Percentiles rank a stretch among this genome's conserved stretches.
These are phyloP conservation scores for Ambrosia hybrid DNA, from an alignment of 140 eudicot species.

Conservation along the genomic window DNA sequence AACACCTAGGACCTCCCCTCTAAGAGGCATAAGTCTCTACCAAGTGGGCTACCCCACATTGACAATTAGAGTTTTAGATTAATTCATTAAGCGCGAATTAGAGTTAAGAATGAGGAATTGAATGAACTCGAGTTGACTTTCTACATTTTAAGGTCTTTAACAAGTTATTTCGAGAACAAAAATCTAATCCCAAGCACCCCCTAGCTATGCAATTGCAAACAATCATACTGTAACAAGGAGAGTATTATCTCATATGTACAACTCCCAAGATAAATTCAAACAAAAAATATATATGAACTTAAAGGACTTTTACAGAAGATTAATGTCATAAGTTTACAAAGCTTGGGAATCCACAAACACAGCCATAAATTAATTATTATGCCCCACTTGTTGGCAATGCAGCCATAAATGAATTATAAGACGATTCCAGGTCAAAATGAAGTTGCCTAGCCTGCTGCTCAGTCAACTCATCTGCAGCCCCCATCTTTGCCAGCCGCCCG, in stretches of 20 bases:
- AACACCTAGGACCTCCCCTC: no score
- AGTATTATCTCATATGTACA: not conserved
- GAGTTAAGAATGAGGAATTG: no score
- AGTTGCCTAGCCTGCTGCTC: slow-evolving; percentile 83
- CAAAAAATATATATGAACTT: no score
- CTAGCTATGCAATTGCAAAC: not conserved
- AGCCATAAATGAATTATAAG: slow-evolving; percentile 97
- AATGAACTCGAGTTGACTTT: no score
- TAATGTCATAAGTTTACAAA: not conserved
- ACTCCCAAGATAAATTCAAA: not conserved
- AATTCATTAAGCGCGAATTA: no score
- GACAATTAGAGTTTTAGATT: no score
- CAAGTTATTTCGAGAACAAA: no score
- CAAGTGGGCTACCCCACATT: no score
- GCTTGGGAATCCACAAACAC: not conserved
- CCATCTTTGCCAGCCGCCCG: slow-evolving; percentile 53
- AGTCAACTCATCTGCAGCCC: slow-evolving; percentile 84
- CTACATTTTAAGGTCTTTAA: no score
- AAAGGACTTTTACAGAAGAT: not conserved
- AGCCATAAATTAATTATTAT: slow-evolving; percentile 89
- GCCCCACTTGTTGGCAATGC: slow-evolving; percentile 78
- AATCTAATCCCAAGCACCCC: no score
- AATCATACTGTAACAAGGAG: no score
- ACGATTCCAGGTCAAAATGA: slow-evolving; percentile 68
- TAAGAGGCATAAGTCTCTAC: no score